phyloP scores from a whole-genome alignment of 164 flowering plant genomes.

The Annona squamosa region DNA sequence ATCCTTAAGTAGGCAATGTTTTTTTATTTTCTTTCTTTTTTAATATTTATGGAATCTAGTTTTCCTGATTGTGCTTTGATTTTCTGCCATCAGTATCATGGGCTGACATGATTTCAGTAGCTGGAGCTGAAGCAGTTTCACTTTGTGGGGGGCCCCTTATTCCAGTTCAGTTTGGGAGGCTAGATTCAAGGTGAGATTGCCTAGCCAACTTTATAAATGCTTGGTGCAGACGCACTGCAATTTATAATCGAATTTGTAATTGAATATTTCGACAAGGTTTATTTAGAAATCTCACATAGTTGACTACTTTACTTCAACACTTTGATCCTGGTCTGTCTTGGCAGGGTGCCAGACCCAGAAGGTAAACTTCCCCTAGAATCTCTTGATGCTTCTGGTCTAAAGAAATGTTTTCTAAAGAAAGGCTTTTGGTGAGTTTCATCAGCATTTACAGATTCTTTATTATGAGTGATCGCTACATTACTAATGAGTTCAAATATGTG shows the following conservation, averaged over 20 bases:
- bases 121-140: conserved; percentile 88
- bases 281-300: not conserved
- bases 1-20: not conserved
- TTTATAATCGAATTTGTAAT: not conserved
- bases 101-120: conserved; percentile 88
- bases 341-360: conserved; percentile 78
- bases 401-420: conserved; percentile 62
- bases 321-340: conserved; percentile 4
- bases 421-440: conserved; percentile 79
- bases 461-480: not conserved
- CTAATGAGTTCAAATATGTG: not conserved
- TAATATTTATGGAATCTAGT: not conserved
- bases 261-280: not conserved
- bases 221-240: too few species aligned
- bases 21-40: not conserved
- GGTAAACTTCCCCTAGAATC: conserved; percentile 84
- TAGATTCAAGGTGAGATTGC: conserved; percentile 57
- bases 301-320: not conserved
- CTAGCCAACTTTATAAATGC: not conserved
- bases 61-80: not conserved
- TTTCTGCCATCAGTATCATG: conserved; percentile 51
- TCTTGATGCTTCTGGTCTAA: conserved; percentile 64
- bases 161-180: conserved; percentile 64
- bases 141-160: conserved; percentile 85
- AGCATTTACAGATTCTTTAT: not conserved